These are phyloP conservation scores for Cryptococcus sp. DNA, from an alignment of 1,284 basidiomycete genomes.

Conservation along the genomic window DNA sequence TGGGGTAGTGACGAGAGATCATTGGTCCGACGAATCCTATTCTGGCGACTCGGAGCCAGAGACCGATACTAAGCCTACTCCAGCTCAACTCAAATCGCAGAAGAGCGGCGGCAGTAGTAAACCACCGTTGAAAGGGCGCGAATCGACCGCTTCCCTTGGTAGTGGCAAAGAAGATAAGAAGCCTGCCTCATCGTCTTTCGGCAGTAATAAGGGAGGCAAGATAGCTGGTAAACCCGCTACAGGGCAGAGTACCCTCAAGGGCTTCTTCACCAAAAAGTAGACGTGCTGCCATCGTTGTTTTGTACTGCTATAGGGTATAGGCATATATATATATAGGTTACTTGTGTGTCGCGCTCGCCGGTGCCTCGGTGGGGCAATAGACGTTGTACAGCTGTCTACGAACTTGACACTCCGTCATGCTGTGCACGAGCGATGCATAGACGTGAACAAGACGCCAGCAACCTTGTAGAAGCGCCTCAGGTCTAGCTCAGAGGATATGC, in stretches of 20 bases:
- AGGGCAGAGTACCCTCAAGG: conserved; percentile 39
- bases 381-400: too few relatives aligned
- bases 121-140: conserved; percentile 12
- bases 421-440: too few relatives aligned
- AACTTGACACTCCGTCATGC: too few relatives aligned
- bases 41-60: conserved; percentile 36
- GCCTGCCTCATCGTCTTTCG: conserved; percentile 3
- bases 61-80: conserved; percentile 6
- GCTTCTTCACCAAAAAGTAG: conserved; percentile 47
- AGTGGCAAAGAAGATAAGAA: conserved; percentile 17
- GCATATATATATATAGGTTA: too few relatives aligned
- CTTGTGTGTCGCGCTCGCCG: too few relatives aligned
- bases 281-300: too few relatives aligned
- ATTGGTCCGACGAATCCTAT: conserved; percentile 38
- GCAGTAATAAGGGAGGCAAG: conserved; percentile 4
- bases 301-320: too few relatives aligned
- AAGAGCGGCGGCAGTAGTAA: conserved; percentile 9
- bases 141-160: conserved; percentile 19
- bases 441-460: too few relatives aligned
- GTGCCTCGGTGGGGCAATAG: too few relatives aligned
- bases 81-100: conserved; percentile 17
- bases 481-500: too few relatives aligned
- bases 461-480: too few relatives aligned
- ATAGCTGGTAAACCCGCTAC: conserved; percentile 9
- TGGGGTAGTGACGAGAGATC: conserved; percentile 36